Conservation (phyloP, 2,329 filamentous ascomycete genomes). For the Fusarium xyrophilum region DNA sequence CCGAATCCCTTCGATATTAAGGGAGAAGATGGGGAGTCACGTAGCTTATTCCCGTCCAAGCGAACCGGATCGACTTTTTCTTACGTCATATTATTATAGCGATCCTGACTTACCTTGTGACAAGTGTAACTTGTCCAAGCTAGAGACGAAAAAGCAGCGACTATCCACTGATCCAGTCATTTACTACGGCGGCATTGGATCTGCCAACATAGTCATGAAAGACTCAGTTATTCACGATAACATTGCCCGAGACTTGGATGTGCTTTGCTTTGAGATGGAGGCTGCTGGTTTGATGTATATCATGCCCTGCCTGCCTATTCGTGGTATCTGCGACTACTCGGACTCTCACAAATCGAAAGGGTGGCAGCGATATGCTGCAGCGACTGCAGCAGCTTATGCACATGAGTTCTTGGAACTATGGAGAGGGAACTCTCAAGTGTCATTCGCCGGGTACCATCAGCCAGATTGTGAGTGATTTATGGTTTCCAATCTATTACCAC, state of each 20-base stretch:
- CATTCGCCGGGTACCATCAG: too few species aligned
- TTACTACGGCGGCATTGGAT: accelerated
- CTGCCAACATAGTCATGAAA: accelerated
- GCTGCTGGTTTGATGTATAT: neutral
- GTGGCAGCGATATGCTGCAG: neutral
- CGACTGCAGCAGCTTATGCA: neutral
- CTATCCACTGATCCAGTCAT: accelerated
- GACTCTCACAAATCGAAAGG: neutral
- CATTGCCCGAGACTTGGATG: neutral
- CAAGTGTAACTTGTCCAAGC: accelerated
- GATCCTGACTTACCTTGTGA: neutral
- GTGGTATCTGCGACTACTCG: neutral
- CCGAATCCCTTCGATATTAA: accelerated
- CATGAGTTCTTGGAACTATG: neutral
- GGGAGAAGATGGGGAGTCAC: accelerated
- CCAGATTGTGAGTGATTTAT: too few species aligned
- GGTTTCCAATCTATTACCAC: too few species aligned
- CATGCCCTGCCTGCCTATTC: neutral
- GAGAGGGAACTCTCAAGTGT: too few species aligned
- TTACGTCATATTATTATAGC: neutral
- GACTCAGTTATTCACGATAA: accelerated
- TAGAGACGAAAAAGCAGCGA: accelerated
- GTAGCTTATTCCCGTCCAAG: accelerated
- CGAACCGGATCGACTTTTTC: neutral
- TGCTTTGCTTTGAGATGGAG: neutral